Evolutionary conservation across 805 yeast species (phyloP), one percentile per base, ranked within the genome.

Genomic region (Candida incommunis): DNA sequence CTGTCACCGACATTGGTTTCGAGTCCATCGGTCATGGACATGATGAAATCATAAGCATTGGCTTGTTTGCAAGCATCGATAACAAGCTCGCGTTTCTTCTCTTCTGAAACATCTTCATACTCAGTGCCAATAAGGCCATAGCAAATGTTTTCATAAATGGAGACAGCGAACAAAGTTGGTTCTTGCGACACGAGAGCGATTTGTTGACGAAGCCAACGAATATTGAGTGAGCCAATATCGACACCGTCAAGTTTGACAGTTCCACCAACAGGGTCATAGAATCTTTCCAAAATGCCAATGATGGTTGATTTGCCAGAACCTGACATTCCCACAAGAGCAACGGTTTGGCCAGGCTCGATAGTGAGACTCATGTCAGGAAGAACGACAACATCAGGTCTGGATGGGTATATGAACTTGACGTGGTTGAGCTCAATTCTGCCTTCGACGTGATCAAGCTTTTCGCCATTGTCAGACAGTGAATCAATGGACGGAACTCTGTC

Each of bases 221-320:
- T 58, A 46, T 84, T 82, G 40, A 86, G 76, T 43, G 76, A 74
- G 43, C 75, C 64, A 37, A 92, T 76, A 55, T 88, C 94, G 49
- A 78, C 80, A 5, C 95, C 95, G 61, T 92, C 95, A 41, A 90
- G 72, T 21, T 79, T 63, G 46, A 90, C 80, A 40, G 80, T 63
- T 21, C 96, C 96, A 4, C 71, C 64, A 22, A 69, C 65, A 1
- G 86, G 82, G 55, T 86, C 92, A 63, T 88, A 90, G 59, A 90
- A 90, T 51, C 97, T 70, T 66, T 87, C 94, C 0, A 86, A 80
- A 24, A 90, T 64, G 55, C 88, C 78, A 50, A 90, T 68, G 37
- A 90, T 75, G 0, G 98, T 90, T 0, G 96, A 86, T 65, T 90
- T 90, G 27, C 98, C 98, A 53, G 90, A 80, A 2, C 98, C 98